Evolutionary conservation across 139 green algal species (phyloP), one percentile per base, ranked within the genome.

Genomic region (Chlorella sp.): DNA sequence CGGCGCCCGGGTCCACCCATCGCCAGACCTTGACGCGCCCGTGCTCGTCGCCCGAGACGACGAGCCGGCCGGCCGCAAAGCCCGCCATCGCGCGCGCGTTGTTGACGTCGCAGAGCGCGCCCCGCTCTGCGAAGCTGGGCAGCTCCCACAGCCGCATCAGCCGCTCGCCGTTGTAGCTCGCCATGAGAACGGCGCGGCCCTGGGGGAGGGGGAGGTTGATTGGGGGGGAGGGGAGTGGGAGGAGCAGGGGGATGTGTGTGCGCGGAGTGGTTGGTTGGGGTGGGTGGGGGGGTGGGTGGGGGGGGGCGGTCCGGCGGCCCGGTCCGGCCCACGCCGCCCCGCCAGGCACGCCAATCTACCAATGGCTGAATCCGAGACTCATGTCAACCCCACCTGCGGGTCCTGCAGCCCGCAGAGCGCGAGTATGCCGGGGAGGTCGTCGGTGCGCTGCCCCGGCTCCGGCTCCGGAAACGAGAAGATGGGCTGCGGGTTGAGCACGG

Each of bases 11-110:
- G n/a, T n/a, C n/a, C n/a, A n/a, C n/a, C n/a, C n/a, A n/a, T n/a
- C n/a, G n/a, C 88, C 88, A 93, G 25, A 92, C 70, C 60, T 93
- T 93, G 50, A 93, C 71, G 23, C 43, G 76, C 36, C 88, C 88
- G 31, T 62, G 40, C 62, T 83, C 83, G 66, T 93, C 88, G 5
- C 88, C 88, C 3, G 80, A 79, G 8, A 89, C 80, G 33, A 93
- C 77, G 1, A 92, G 59, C 23, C 77, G 77, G 2, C 63, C 82
- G 6, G 65, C 50, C 6, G 72, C 59, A 1, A 68, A 84, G 21
- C 84, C 77, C 41, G 65, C 61, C 61, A 93, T 62, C 0, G 79
- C 77, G 5, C 88, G 78, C 33, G 74, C 83, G 46, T 93, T 91
- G 40, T 78, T 74, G 25, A 89, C 76, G 5, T 77, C 75, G 5